A percentile compares a stretch with the other conserved stretches of the same genome.
phyloP scores from a whole-genome alignment of 2,329 filamentous ascomycete genomes.

The Diaporthe citri region DNA sequence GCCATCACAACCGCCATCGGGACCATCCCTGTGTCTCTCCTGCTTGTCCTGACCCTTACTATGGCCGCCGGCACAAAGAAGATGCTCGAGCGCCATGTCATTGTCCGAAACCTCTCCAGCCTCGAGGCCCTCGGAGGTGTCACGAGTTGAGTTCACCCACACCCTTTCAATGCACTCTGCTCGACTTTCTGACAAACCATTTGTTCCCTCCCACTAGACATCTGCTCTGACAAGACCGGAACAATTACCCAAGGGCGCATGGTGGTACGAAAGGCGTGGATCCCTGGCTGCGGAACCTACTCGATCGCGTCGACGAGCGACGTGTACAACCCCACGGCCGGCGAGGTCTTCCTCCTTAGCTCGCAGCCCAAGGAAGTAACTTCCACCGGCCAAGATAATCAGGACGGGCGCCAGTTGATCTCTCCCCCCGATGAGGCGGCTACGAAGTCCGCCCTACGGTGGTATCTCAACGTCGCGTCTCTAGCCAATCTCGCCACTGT shows the following conservation, averaged over 20 bases:
- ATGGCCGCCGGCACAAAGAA: constrained; percentile 70
- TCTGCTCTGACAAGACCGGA: constrained; percentile 76
- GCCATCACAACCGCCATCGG: constrained; percentile 70
- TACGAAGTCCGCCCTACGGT: constrained; percentile 52
- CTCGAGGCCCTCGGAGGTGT: constrained; percentile 68
- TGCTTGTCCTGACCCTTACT: constrained; percentile 76
- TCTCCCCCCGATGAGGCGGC: constrained; percentile 38
- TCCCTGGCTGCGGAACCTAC: constrained; percentile 69
- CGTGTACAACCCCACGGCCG: constrained; percentile 68
- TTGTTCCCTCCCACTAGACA: constrained; percentile 41
- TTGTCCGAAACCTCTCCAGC: constrained; percentile 68
- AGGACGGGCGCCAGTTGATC: too few species aligned
- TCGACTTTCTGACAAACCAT: too few species aligned
- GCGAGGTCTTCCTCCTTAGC: constrained; percentile 47
- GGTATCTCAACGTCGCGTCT: constrained; percentile 66
- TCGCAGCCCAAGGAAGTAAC: background rate
- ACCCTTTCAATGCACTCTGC: background rate
- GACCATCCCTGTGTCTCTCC: constrained; percentile 73
- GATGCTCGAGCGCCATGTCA: constrained; percentile 61
- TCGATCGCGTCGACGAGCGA: constrained; percentile 68
- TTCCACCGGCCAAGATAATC: constrained; percentile 39
- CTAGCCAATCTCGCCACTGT: constrained; percentile 68
- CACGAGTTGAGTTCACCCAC: constrained; percentile 46
- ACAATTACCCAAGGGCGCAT: constrained; percentile 75
- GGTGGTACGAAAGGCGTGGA: constrained; percentile 71